Conservation (phyloP, 75 land plant genomes). For the Larix kaempferi region DNA sequence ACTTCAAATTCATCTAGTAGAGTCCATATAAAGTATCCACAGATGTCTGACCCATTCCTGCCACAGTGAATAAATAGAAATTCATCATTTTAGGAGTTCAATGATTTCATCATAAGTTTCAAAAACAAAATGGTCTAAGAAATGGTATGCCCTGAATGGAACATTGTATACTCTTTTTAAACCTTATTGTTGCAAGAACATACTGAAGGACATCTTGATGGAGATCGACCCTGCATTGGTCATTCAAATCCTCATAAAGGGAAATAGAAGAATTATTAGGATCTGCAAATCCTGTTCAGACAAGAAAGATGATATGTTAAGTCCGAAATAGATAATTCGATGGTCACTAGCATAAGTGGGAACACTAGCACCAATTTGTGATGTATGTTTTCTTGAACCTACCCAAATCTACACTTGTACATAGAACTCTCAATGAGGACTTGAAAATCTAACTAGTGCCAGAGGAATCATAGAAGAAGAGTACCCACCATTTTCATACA, state of each 20-base stretch:
- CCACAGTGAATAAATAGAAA: background rate
- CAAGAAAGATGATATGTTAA: background rate
- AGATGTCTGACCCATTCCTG: conserved; percentile 24
- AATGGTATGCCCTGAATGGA: background rate
- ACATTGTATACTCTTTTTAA: background rate
- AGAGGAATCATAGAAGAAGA: background rate
- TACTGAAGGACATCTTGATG: background rate
- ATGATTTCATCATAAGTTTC: background rate
- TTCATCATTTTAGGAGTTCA: background rate
- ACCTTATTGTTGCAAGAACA: background rate
- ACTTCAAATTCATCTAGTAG: conserved; percentile 23
- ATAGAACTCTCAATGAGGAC: background rate
- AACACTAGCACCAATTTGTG: no score
- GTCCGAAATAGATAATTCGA: no score
- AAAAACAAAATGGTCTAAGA: background rate
- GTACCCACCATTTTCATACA: conserved; percentile 26
- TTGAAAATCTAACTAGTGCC: background rate
- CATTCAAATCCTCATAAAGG: background rate
- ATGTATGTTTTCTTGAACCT: no score
- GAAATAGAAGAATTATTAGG: background rate
- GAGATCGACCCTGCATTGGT: background rate
- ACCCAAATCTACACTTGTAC: background rate
- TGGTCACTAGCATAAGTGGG: no score
- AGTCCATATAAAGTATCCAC: conserved; percentile 25
- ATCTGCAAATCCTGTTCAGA: background rate